A percentile compares a stretch with the other conserved stretches of the same genome.
phyloP scores from a whole-genome alignment of 1,284 basidiomycete species.

The Cryptococcus sp. region DNA sequence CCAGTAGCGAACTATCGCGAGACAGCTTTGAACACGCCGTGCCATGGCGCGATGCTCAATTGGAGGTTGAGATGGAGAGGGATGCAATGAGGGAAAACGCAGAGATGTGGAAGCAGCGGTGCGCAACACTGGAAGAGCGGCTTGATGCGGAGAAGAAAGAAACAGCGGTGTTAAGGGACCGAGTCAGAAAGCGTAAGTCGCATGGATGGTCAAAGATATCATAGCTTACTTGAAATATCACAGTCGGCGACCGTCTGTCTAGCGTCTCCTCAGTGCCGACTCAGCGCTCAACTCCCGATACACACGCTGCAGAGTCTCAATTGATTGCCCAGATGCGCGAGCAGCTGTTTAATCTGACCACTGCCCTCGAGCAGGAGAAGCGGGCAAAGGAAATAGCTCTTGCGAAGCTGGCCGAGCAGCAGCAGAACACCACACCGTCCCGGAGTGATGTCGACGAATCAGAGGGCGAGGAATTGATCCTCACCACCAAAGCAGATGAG shows the following conservation, averaged over 20 bases:
- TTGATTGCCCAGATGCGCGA: conserved; percentile 42
- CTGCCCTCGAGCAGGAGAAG: conserved; percentile 39
- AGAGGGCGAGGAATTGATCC: conserved; percentile 10
- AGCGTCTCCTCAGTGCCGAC: conserved; percentile 29
- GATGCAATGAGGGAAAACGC: conserved; percentile 47
- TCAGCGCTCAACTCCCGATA: conserved; percentile 8
- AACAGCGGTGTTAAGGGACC: conserved; percentile 31
- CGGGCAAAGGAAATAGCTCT: conserved; percentile 32
- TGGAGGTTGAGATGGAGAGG: conserved; percentile 48
- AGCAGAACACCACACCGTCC: conserved; percentile 4
- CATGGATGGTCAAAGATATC: background rate
- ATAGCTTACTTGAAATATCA: background rate
- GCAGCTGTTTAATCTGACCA: conserved; percentile 43
- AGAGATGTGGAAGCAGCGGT: conserved; percentile 43
- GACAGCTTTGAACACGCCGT: conserved; percentile 15
- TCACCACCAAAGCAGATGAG: conserved; percentile 12
- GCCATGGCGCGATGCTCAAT: conserved; percentile 23
- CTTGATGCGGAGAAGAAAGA: conserved; percentile 43
- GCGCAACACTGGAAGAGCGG: conserved; percentile 37
- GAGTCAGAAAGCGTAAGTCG: conserved; percentile 47
- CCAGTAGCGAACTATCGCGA: conserved; percentile 23
- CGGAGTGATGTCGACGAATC: conserved; percentile 1
- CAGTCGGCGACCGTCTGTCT: conserved; percentile 36
- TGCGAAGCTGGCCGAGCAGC: conserved; percentile 19
- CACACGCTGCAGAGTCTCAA: conserved; percentile 24